These are phyloP conservation scores for Zea luxurians DNA, from an alignment of 176 grass and related monocot species.

Conservation along the genomic window DNA sequence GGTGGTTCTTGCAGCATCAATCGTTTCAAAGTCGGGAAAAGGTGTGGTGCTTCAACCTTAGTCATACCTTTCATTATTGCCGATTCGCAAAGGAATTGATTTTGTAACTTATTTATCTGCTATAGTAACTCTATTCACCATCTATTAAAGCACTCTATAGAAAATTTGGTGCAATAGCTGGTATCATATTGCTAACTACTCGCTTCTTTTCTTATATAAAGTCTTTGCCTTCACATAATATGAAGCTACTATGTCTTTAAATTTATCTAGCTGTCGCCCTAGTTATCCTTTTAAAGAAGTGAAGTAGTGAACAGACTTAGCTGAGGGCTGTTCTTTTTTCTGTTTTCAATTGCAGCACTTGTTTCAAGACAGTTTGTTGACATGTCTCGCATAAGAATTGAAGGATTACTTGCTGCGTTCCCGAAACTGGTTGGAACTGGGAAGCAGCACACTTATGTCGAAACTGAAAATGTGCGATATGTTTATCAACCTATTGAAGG, in stretches of 20 bases:
- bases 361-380: slow-evolving; percentile 84
- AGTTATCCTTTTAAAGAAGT: not conserved
- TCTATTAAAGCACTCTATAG: not conserved
- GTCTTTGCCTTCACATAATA: not conserved
- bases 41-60: slow-evolving; percentile 40
- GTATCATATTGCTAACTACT: slow-evolving; percentile 15
- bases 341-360: slow-evolving; percentile 57
- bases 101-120: not conserved
- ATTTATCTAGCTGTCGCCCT: not conserved
- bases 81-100: not conserved
- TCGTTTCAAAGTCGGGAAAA: slow-evolving; percentile 80
- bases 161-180: not conserved
- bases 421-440: slow-evolving; percentile 80
- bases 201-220: not conserved
- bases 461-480: slow-evolving; percentile 85
- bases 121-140: not conserved
- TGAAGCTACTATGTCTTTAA: not conserved
- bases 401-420: slow-evolving; percentile 86
- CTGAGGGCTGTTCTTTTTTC: slow-evolving; percentile 4
- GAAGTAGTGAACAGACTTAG: not conserved
- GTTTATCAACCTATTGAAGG: slow-evolving; percentile 83
- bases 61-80: slow-evolving; percentile 3
- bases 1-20: slow-evolving; percentile 87
- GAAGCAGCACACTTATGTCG: slow-evolving; percentile 87
- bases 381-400: slow-evolving; percentile 84